These are phyloP conservation scores for Blastomyces emzantsi DNA, from an alignment of 2,329 filamentous ascomycete species.

Conservation along the genomic window DNA sequence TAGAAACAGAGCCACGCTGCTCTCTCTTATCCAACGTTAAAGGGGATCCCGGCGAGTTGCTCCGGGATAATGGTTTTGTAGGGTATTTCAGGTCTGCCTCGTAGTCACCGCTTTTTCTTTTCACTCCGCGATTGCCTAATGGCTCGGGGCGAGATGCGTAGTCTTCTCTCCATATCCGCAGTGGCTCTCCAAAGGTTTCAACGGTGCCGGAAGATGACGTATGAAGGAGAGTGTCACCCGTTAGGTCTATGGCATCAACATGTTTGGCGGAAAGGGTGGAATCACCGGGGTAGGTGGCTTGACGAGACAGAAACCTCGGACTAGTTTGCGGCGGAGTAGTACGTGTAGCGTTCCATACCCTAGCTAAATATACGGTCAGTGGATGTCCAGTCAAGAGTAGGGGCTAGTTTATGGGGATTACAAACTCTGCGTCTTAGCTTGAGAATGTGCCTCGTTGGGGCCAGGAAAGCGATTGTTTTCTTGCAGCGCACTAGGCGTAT, in stretches of 20 bases:
- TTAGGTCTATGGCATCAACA: slow-evolving; percentile 40
- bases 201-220: slow-evolving; percentile 32
- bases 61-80: slow-evolving; percentile 22
- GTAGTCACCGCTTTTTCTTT: slow-evolving; percentile 43
- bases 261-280: slow-evolving; percentile 21
- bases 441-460: not conserved
- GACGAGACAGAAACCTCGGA: slow-evolving; percentile 8
- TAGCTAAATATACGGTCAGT: slow-evolving; percentile 3
- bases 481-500: slow-evolving; percentile 18
- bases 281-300: slow-evolving; percentile 15
- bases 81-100: slow-evolving; percentile 31
- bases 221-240: slow-evolving; percentile 29
- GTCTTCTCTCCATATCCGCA: slow-evolving; percentile 38
- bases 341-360: not conserved
- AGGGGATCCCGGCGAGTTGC: slow-evolving; percentile 11
- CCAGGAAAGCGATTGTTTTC: slow-evolving; percentile 6
- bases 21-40: slow-evolving; percentile 11
- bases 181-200: slow-evolving; percentile 35
- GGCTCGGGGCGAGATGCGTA: slow-evolving; percentile 32
- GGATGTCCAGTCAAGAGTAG: not conserved
- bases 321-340: slow-evolving; percentile 15
- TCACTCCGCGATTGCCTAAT: slow-evolving; percentile 35
- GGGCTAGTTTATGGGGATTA: not conserved
- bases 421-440: slow-evolving; percentile 23
- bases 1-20: slow-evolving; percentile 8